These are phyloP conservation scores for Penicillium paradoxum DNA, from an alignment of 495 filamentous ascomycete species.

Conservation along the genomic window DNA sequence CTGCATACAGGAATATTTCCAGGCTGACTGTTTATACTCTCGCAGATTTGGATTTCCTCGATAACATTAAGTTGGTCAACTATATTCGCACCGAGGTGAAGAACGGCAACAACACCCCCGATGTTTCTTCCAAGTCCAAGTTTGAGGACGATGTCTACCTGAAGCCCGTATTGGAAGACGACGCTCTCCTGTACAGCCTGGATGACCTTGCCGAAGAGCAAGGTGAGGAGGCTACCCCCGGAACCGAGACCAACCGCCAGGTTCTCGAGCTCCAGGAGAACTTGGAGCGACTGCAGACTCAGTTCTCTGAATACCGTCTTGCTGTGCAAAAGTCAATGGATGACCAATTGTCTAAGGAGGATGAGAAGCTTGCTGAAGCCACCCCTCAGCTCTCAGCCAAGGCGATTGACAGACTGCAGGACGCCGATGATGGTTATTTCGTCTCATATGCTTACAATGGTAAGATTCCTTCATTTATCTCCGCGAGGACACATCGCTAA, in stretches of 20 bases:
- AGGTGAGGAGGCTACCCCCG: constrained; percentile 18
- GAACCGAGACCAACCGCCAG: constrained; percentile 44
- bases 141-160: constrained; percentile 73
- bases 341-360: constrained; percentile 56
- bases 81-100: constrained; percentile 59
- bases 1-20: background rate
- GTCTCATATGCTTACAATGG: constrained; percentile 75
- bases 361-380: constrained; percentile 30
- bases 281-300: constrained; percentile 55
- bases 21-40: constrained; percentile 14
- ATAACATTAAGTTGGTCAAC: constrained; percentile 79
- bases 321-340: constrained; percentile 68
- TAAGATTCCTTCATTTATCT: constrained; percentile 22
- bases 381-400: constrained; percentile 13
- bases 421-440: constrained; percentile 65
- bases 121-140: constrained; percentile 50
- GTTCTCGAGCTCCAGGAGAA: constrained; percentile 66
- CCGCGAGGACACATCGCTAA: constrained; percentile 12
- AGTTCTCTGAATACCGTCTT: constrained; percentile 67
- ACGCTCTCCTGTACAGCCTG: constrained; percentile 76
- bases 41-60: constrained; percentile 73
- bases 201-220: constrained; percentile 62
- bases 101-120: constrained; percentile 46
- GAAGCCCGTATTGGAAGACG: constrained; percentile 83
- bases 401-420: constrained; percentile 24